Evolutionary conservation across 805 yeast genomes (phyloP), one percentile per base, ranked within the genome.

Genomic region (Ogataea salicorniae): DNA sequence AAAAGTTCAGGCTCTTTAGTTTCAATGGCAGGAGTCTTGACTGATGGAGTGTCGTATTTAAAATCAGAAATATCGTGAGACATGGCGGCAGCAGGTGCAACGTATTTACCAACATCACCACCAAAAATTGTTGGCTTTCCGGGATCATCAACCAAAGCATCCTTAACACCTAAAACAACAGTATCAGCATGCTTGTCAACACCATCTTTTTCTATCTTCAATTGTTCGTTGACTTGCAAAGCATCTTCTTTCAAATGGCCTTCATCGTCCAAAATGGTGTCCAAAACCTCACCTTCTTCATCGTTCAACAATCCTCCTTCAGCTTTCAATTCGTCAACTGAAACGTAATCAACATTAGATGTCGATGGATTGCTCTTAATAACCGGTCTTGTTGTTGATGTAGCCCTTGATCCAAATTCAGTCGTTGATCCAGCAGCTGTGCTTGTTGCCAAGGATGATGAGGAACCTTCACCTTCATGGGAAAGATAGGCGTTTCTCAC

Each of bases 221-320:
- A 40, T 38, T 52, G 53, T 42, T 56, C 62, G 15, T 48, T 44
- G 14, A 56, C 51, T 49, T 64, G 73, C 51, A 70, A 62, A 22
- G 74, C 77, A 42, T 71, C 75, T n/a, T 68, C 69, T 55, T 74
- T 80, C 42, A 80, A 68, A 42, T 74, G 70, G 1, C 86, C 87
- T 41, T 71, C 69, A 13, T 70, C 69, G 55, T 81, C 84, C 57
- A 81, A 63, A 42, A 78, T 69, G 18, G 68, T 63, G 23, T 74
- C 81, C 54, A 81, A 73, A 51, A 73, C 76, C 54, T 74, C 82
- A 50, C 74, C 79, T 51, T 77, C 83, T 46, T 80, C 84, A 43
- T 77, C 83, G 51, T 76, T 77, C 55, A 80, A 61, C 6, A 81
- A 64, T 4, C 83, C 83, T 37, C 83, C 77, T 40, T 79, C 77